A percentile compares a stretch with the other conserved stretches of the same genome.
Conservation (phyloP, 2,329 filamentous ascomycete genomes). For the Mycogone perniciosa region DNA sequence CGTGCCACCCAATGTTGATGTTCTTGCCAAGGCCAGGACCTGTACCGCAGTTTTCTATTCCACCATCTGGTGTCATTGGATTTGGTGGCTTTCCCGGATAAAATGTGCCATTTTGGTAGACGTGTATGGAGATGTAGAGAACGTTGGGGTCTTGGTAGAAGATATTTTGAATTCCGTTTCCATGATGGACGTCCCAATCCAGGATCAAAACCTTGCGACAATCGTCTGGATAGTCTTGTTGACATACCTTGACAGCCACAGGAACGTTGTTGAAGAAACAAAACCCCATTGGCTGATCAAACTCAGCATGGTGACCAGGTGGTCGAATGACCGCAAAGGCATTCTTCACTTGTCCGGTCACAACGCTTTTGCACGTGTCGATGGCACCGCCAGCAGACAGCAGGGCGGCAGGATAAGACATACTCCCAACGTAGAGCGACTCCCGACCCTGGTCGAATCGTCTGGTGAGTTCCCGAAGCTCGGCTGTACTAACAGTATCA, state of each 20-base stretch:
- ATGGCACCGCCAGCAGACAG: constrained; percentile 90
- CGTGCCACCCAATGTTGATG: constrained; percentile 61
- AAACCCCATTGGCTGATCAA: constrained; percentile 80
- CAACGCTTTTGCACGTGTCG: constrained; percentile 90
- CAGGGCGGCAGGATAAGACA: constrained; percentile 74
- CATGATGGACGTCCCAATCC: constrained; percentile 79
- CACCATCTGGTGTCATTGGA: constrained; percentile 52
- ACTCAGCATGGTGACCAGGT: constrained; percentile 91
- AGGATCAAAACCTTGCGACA: constrained; percentile 89
- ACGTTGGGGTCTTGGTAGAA: constrained; percentile 95
- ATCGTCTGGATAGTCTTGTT: constrained; percentile 67
- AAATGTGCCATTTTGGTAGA: constrained; percentile 76
- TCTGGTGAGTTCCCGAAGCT: constrained; percentile 62
- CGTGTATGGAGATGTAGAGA: constrained; percentile 90
- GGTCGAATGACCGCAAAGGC: constrained; percentile 92
- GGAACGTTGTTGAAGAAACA: constrained; percentile 98
- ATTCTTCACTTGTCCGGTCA: constrained; percentile 78
- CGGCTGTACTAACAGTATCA: constrained; percentile 47
- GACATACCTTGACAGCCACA: constrained; percentile 83
- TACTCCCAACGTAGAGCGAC: constrained; percentile 75
- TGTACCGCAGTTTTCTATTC: constrained; percentile 52
- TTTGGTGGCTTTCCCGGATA: constrained; percentile 67
- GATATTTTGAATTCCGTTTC: constrained; percentile 93
- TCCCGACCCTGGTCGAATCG: constrained; percentile 58
- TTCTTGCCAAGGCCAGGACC: constrained; percentile 53